Conservation (phyloP, 257 asterid species). For the Coffea eugenioides region DNA sequence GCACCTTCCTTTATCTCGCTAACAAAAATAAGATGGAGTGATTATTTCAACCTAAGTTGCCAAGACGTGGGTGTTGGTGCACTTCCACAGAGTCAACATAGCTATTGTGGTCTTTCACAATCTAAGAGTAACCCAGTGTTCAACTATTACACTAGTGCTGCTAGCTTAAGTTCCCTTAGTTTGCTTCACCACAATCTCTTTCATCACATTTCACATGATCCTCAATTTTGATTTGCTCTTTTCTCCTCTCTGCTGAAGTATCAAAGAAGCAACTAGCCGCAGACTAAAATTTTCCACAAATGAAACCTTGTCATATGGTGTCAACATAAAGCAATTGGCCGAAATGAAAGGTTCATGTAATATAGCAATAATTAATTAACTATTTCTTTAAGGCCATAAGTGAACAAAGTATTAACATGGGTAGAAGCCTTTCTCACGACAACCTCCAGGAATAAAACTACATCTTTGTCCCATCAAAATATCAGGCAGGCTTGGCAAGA, state of each 20-base stretch:
- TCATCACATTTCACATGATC: background rate
- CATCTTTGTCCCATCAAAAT: too few relatives aligned
- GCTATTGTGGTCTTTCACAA: background rate
- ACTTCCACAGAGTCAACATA: background rate
- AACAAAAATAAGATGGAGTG: background rate
- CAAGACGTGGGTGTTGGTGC: background rate
- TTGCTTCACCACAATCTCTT: background rate
- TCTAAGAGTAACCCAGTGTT: too few relatives aligned
- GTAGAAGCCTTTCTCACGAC: too few relatives aligned
- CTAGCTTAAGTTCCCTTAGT: too few relatives aligned
- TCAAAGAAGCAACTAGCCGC: background rate
- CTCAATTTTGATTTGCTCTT: background rate
- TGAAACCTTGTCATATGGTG: too few relatives aligned
- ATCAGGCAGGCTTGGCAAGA: background rate
- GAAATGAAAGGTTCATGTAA: too few relatives aligned
- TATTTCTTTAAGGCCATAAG: too few relatives aligned
- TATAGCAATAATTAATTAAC: too few relatives aligned
- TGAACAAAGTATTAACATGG: too few relatives aligned
- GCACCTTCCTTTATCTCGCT: background rate
- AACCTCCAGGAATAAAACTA: too few relatives aligned
- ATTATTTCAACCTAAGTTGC: background rate
- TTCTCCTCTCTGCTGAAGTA: background rate
- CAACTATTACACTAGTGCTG: too few relatives aligned
- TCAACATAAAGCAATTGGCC: background rate
- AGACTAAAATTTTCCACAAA: background rate